Base-by-base conservation (phyloP, 345 rosid species). In the Carallia brachiata region DNA sequence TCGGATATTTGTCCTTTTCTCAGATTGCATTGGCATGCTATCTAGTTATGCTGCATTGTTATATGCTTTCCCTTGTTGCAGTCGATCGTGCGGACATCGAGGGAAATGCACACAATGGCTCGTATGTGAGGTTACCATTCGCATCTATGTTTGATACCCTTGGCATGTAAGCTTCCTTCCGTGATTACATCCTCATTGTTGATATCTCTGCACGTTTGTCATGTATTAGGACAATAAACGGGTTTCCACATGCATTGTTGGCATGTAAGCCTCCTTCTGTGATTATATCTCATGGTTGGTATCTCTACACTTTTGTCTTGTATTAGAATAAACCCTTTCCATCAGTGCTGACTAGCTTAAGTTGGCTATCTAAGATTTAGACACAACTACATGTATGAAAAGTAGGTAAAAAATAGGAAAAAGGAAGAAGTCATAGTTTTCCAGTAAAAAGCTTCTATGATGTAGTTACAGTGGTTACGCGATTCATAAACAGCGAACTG, bases 131-230 rank as follows among this genome's bases (percentile, higher is more conserved):
- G 78, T 66, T 96, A 69, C 95, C 98, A 13, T 95, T 90, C 82
- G 97, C 96, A 52, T 83, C 97, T 39, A 80, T 92, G 44, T 96
- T 89, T 80, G 97, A 92, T 74, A 85, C 98, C 70, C 94, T 96
- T 67, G 96, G 98, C 84, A 84, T 82, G 99, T 92, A 80, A 88
- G 96, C 80, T n/a, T 64, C 40, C 58, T 58, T 27, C 68, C 9
- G 30, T 13, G 36, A n/a, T 8, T 32, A 9, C 48, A 10, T 34
- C 23, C 6, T 32, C 12, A 3, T 36, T 16, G 18, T 28, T 12
- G n/a, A n/a, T n/a, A n/a, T 34, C 62, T 12, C 13, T 52, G 7
- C 60, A 1, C 47, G 28, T 19, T 5, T 32, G 61, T 3, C 19
- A 8, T 27, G 12, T 19, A 13, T 30, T 27, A 9, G 31, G 5